Evolutionary conservation across 2,329 filamentous ascomycete species (phyloP), one percentile per base, ranked within the genome.

Genomic region (Botrytis byssoidea): DNA sequence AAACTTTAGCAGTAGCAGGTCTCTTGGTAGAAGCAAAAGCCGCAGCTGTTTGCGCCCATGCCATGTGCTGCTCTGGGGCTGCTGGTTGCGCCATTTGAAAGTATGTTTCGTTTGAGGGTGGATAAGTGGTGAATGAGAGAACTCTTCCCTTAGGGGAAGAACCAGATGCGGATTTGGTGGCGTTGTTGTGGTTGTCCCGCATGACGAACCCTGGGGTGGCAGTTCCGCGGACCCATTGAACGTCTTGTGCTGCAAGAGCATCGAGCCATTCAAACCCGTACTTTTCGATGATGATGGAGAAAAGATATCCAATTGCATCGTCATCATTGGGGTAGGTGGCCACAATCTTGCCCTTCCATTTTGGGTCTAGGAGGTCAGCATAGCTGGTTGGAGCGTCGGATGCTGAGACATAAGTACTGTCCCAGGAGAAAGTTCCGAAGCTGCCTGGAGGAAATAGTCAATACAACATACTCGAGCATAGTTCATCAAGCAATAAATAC

Each of bases 341-440:
- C 22, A 68, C 65, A 32, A 68, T 68, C n/a, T 68, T 68, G 4
- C 65, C 35, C 35, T 68, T 68, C 65, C 65, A 68, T 32, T 68
- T 57, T 3, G 65, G 35, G 16, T 68, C 48, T 22, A 68, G 48
- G 14, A 68, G 65, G 35, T 68, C 65, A 12, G 35, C 35, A 20
- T 68, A 68, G 35, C 14, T 68, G 25, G 48, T 68, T 57, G 65
- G 65, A 22, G 8, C 65, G 9, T 68, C 65, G 25, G 59, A 82
- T 35, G 3, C 32, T 42, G 48, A 57, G 6, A 68, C 46, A 25
- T 22, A 18, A 22, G 25, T 29, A 6, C 35, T 42, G 40, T 68
- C 65, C 25, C 55, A 68, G 25, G 40, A 2, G 4, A 68, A 68
- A n/a, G 1, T 9, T 8, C 65, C 65, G 18, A 68, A 57, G 65